A percentile compares a stretch with the other conserved stretches of the same genome.
Conservation (phyloP, 768 basidiomycete species). For the Pleurotus ostreatus region DNA sequence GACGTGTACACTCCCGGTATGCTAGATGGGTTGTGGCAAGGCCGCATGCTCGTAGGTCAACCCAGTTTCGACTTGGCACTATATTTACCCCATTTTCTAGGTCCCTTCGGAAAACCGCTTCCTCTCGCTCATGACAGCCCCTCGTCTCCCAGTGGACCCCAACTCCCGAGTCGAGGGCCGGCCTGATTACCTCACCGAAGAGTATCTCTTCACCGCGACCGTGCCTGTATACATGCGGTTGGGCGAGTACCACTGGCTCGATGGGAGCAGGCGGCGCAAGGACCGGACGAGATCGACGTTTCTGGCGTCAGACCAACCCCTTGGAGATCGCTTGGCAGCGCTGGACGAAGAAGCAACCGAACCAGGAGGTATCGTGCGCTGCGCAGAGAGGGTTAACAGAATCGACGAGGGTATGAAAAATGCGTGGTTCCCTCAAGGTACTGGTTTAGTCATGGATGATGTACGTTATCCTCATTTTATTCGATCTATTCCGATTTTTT, state of each 20-base stretch:
- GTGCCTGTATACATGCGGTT: conserved; percentile 58
- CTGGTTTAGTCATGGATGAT: conserved; percentile 11
- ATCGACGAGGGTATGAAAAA: conserved; percentile 33
- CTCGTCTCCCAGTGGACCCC: conserved; percentile 18
- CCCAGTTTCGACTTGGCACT: not conserved
- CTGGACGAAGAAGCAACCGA: conserved; percentile 22
- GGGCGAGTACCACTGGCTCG: conserved; percentile 44
- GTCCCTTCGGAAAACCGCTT: conserved; percentile 28
- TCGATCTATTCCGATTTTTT: not conserved
- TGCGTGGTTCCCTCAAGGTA: conserved; percentile 34
- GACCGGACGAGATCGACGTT: too few species aligned
- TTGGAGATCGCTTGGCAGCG: conserved; percentile 11
- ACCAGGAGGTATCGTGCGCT: not conserved
- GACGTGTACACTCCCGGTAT: conserved; percentile 45
- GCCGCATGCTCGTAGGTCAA: conserved; percentile 53
- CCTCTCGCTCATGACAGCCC: conserved; percentile 19
- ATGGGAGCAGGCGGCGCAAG: not conserved
- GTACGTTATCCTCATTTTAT: not conserved
- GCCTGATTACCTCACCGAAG: conserved; percentile 15
- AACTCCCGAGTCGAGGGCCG: too few species aligned
- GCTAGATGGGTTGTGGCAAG: conserved; percentile 58
- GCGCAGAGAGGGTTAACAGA: conserved; percentile 1
- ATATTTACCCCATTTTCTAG: conserved; percentile 14
- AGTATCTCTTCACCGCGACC: conserved; percentile 23
- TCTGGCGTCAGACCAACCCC: not conserved